A percentile compares a stretch with the other conserved stretches of the same genome.
phyloP scores from a whole-genome alignment of 768 basidiomycete genomes.

The Tricholoma terreum region DNA sequence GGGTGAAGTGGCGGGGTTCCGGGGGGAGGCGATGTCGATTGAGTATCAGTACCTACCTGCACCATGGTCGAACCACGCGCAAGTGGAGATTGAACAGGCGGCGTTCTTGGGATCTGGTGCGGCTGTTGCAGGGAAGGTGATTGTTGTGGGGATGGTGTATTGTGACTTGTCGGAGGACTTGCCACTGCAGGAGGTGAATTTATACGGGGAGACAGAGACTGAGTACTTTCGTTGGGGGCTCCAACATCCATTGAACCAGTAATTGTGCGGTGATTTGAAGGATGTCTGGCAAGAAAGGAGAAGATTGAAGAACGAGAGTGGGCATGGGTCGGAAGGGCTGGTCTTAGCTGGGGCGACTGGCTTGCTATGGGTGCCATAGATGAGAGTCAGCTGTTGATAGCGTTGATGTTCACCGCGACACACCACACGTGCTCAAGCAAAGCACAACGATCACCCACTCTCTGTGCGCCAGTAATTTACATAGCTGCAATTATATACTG shows the following conservation, averaged over 20 bases:
- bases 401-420: neutral
- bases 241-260: constrained; percentile 3
- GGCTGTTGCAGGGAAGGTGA: constrained; percentile 2
- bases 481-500: too few relatives aligned
- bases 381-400: constrained; percentile 2
- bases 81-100: constrained; percentile 1
- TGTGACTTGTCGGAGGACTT: neutral
- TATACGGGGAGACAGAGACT: neutral
- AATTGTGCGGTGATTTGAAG: constrained; percentile 20
- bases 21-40: constrained; percentile 16
- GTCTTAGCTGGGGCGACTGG: constrained; percentile 17
- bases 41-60: constrained; percentile 4
- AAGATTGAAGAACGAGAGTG: constrained; percentile 64
- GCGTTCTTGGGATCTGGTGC: constrained; percentile 5
- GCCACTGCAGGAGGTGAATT: constrained; percentile 1
- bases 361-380: constrained; percentile 17
- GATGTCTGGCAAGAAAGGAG: constrained; percentile 48
- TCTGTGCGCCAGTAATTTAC: too few relatives aligned
- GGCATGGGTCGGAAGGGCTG: constrained; percentile 16
- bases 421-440: neutral
- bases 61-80: constrained; percentile 5
- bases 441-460: too few relatives aligned
- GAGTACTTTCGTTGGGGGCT: constrained; percentile 4
- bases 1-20: constrained; percentile 58
- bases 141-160: neutral